A percentile compares a stretch with the other conserved stretches of the same genome.
phyloP scores from a whole-genome alignment of 768 basidiomycete genomes.

The Suillus ampliporus region DNA sequence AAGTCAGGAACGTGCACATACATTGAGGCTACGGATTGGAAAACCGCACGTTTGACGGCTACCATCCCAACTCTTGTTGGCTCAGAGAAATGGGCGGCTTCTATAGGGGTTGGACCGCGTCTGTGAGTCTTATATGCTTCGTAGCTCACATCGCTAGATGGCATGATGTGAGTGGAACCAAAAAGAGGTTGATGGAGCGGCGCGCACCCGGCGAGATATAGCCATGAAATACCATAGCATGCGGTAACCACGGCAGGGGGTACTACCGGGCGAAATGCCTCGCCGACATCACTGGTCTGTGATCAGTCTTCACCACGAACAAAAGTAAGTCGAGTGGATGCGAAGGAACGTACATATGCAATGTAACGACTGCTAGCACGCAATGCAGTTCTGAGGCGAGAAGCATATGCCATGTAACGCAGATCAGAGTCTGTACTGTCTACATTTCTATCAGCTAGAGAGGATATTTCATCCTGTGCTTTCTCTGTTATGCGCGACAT shows the following conservation, averaged over 20 bases:
- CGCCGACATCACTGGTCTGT: constrained; percentile 83
- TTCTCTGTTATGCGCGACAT: constrained; percentile 23
- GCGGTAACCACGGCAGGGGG: constrained; percentile 73
- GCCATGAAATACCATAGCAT: constrained; percentile 83
- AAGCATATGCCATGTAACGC: constrained; percentile 78
- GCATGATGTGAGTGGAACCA: background rate
- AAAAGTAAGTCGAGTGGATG: background rate
- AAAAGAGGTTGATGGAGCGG: background rate
- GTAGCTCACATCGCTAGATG: constrained; percentile 68
- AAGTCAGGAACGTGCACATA: constrained; percentile 41
- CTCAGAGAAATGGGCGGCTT: constrained; percentile 74
- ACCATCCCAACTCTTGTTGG: constrained; percentile 68
- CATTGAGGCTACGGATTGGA: constrained; percentile 87
- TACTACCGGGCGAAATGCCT: constrained; percentile 82
- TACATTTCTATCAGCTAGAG: constrained; percentile 65
- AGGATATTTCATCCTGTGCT: constrained; percentile 56
- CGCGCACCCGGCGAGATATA: constrained; percentile 70
- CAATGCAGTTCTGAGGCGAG: constrained; percentile 77
- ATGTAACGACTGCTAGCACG: constrained; percentile 73
- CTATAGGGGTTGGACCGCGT: constrained; percentile 66
- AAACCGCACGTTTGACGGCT: constrained; percentile 78
- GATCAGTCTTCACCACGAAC: constrained; percentile 23
- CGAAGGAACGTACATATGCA: constrained; percentile 63
- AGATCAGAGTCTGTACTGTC: constrained; percentile 72
- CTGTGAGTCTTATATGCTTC: constrained; percentile 81